Percentiles rank a stretch among this genome's conserved stretches.
phyloP scores from a whole-genome alignment of 306 rosid genomes.

The Sindora glabra region DNA sequence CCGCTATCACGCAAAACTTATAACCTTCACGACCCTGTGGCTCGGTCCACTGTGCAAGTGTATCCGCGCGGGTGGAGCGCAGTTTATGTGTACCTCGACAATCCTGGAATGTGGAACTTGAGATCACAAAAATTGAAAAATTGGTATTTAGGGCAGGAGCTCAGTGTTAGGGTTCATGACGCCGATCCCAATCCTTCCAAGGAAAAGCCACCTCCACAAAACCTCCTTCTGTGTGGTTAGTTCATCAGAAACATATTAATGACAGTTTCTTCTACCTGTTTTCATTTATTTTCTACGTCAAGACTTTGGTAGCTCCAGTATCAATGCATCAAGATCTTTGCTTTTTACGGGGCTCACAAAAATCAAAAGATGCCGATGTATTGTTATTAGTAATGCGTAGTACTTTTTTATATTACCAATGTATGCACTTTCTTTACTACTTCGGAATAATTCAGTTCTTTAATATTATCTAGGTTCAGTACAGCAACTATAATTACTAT shows the following conservation, averaged over 20 bases:
- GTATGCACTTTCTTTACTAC: too few relatives aligned
- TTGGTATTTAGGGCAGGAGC: slow-evolving; percentile 74
- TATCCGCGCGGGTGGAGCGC: slow-evolving; percentile 70
- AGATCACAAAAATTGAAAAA: slow-evolving; percentile 59
- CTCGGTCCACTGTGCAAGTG: slow-evolving; percentile 54
- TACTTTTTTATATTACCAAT: too few relatives aligned
- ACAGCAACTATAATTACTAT: too few relatives aligned
- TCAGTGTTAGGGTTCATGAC: slow-evolving; percentile 58
- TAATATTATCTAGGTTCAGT: too few relatives aligned
- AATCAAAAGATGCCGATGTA: too few relatives aligned
- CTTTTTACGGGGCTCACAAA: too few relatives aligned
- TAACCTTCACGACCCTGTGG: slow-evolving; percentile 47
- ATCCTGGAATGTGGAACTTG: slow-evolving; percentile 87
- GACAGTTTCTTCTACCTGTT: background rate
- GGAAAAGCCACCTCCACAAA: slow-evolving; percentile 52
- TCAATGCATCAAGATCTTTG: too few relatives aligned
- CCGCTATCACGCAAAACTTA: slow-evolving; percentile 21
- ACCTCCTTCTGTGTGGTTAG: slow-evolving; percentile 69
- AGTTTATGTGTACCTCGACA: slow-evolving; percentile 73
- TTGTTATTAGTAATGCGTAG: too few relatives aligned
- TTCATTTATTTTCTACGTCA: background rate
- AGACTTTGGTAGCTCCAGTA: too few relatives aligned
- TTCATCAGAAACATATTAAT: too few relatives aligned
- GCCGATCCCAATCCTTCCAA: slow-evolving; percentile 59
- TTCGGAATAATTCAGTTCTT: too few relatives aligned